Evolutionary conservation across 768 basidiomycete species (phyloP).

Genomic region (Suillus alpinus): DNA sequence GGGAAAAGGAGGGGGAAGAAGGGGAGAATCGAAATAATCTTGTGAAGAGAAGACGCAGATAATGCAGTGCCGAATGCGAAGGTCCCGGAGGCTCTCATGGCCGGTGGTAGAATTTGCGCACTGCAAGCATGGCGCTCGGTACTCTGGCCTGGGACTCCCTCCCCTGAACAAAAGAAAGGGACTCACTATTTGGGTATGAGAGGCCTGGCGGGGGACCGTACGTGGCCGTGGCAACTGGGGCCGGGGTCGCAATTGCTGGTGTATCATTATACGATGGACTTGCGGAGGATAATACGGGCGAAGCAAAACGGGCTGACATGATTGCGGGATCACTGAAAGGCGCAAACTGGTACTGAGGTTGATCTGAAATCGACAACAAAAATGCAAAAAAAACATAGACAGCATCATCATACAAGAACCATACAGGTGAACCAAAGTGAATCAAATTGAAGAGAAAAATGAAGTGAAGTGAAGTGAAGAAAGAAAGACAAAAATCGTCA

Average conservation of each 20-base stretch:
- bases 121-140: conserved; percentile 90
- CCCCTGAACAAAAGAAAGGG: conserved; percentile 57
- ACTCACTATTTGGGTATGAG: conserved; percentile 61
- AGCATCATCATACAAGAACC: conserved; percentile 10
- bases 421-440: conserved; percentile 9
- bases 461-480: conserved; percentile 24
- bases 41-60: conserved; percentile 13
- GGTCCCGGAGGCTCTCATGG: conserved; percentile 47
- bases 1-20: conserved; percentile 24
- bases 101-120: conserved; percentile 77
- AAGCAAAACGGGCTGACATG: conserved; percentile 69
- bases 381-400: conserved; percentile 18
- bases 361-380: conserved; percentile 31
- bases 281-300: conserved; percentile 31
- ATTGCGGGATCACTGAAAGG: conserved; percentile 74
- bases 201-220: conserved; percentile 70
- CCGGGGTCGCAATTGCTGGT: conserved; percentile 3
- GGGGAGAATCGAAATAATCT: conserved; percentile 32
- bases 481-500: conserved; percentile 32
- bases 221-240: conserved; percentile 9
- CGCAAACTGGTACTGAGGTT: conserved; percentile 31
- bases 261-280: conserved; percentile 11
- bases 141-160: conserved; percentile 78
- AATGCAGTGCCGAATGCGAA: neutral
- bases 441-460: conserved; percentile 22